A percentile compares a stretch with the other conserved stretches of the same genome.
Evolutionary conservation across 2,329 filamentous ascomycete genomes (phyloP).

Genomic region (Cercospora beticola): DNA sequence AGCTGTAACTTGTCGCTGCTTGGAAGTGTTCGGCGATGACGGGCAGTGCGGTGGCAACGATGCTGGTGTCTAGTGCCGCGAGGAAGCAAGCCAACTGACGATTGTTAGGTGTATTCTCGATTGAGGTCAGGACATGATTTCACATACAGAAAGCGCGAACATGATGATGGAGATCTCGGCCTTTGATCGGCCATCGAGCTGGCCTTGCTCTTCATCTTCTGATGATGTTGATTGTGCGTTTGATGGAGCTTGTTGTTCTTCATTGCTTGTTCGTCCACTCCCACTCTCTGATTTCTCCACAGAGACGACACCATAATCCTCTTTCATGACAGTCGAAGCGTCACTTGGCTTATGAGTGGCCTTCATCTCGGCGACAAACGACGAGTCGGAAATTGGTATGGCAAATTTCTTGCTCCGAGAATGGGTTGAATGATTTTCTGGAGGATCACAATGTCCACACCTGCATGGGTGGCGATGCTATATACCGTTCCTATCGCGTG

Average conservation of each 20-base stretch:
- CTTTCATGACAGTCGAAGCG: neutral
- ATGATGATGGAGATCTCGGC: neutral
- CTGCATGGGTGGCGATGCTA: neutral
- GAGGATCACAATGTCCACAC: neutral
- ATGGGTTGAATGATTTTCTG: neutral
- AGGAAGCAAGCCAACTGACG: neutral
- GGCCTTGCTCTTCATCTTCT: neutral
- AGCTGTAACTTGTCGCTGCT: neutral
- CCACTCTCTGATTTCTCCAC: neutral
- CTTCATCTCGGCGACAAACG: neutral
- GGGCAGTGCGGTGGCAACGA: neutral
- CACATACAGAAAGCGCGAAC: neutral
- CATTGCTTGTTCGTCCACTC: neutral
- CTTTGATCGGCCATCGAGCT: neutral
- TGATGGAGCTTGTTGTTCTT: neutral
- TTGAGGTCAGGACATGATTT: fast-evolving
- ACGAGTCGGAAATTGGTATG: neutral
- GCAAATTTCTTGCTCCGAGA: neutral
- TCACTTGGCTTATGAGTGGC: neutral
- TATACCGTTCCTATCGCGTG: neutral
- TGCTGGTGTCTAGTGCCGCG: neutral
- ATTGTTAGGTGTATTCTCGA: neutral
- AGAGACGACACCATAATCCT: neutral
- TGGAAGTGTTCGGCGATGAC: neutral
- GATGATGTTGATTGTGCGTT: neutral